Conservation (phyloP, 495 filamentous ascomycete genomes). For the Penicillium paradoxum region DNA sequence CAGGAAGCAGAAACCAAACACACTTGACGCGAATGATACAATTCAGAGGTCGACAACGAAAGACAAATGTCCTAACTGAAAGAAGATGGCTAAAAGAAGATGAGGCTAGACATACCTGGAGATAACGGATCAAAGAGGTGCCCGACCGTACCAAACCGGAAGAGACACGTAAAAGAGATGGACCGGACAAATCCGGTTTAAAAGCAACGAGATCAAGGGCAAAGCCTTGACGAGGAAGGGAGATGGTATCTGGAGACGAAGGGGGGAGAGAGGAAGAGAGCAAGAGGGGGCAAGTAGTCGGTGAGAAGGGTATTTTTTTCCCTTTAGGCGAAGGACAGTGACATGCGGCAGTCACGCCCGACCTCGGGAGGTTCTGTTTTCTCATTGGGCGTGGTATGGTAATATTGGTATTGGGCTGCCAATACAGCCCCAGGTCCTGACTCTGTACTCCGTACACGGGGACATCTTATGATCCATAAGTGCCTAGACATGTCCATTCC, state of each 20-base stretch:
- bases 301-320: slow-evolving; percentile 26
- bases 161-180: slow-evolving; percentile 11
- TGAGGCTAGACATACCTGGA: slow-evolving; percentile 5
- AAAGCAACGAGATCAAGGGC: slow-evolving; percentile 30
- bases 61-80: not conserved
- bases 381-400: slow-evolving; percentile 11
- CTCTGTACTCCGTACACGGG: too few relatives aligned
- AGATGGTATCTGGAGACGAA: slow-evolving; percentile 7
- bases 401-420: slow-evolving; percentile 21
- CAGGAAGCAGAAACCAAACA: not conserved
- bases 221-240: slow-evolving; percentile 33
- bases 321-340: slow-evolving; percentile 23
- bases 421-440: not conserved
- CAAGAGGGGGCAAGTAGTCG: slow-evolving; percentile 23
- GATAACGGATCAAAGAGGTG: slow-evolving; percentile 4
- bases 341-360: slow-evolving; percentile 15
- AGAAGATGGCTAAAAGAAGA: not conserved
- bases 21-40: not conserved
- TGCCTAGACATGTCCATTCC: too few relatives aligned
- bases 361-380: not conserved
- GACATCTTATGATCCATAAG: too few relatives aligned
- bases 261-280: slow-evolving; percentile 14
- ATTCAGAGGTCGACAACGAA: not conserved
- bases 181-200: not conserved
- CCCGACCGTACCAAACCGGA: not conserved